These are phyloP conservation scores for Aspergillus caelatus DNA, from an alignment of 2,329 filamentous ascomycete genomes.

Conservation along the genomic window DNA sequence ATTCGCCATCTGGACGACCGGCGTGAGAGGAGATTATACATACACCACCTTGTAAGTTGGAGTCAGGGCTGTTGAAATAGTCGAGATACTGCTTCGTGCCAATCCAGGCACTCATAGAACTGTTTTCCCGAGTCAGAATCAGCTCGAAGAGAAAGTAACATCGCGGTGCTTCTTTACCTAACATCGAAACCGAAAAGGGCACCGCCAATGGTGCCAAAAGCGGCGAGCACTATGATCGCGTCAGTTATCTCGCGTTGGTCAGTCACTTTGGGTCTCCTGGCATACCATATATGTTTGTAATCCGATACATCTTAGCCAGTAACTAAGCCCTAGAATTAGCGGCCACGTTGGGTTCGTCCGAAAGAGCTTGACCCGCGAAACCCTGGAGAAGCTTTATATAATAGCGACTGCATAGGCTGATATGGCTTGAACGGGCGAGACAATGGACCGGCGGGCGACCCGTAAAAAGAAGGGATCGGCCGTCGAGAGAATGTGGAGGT, in stretches of 20 bases:
- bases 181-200: constrained; percentile 63
- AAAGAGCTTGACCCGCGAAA: not conserved
- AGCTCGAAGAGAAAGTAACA: constrained; percentile 20
- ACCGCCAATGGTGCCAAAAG: constrained; percentile 60
- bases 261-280: not conserved
- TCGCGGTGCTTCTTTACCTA: constrained; percentile 44
- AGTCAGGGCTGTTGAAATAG: constrained; percentile 55
- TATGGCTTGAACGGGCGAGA: constrained; percentile 8
- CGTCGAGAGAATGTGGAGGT: constrained; percentile 18
- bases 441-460: constrained; percentile 7
- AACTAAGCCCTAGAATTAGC: constrained; percentile 2
- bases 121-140: constrained; percentile 14
- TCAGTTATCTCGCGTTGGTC: not conserved
- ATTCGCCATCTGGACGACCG: not conserved
- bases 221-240: constrained; percentile 48
- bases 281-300: constrained; percentile 26
- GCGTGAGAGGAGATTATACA: constrained; percentile 2
- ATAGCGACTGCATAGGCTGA: not conserved
- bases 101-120: constrained; percentile 50
- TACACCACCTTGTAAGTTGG: constrained; percentile 41
- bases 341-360: constrained; percentile 2
- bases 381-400: constrained; percentile 3
- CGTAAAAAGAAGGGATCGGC: constrained; percentile 18
- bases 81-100: constrained; percentile 55
- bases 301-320: constrained; percentile 23